Evolutionary conservation across 1,284 basidiomycete species (phyloP).

Genomic region (Trametes pubescens): DNA sequence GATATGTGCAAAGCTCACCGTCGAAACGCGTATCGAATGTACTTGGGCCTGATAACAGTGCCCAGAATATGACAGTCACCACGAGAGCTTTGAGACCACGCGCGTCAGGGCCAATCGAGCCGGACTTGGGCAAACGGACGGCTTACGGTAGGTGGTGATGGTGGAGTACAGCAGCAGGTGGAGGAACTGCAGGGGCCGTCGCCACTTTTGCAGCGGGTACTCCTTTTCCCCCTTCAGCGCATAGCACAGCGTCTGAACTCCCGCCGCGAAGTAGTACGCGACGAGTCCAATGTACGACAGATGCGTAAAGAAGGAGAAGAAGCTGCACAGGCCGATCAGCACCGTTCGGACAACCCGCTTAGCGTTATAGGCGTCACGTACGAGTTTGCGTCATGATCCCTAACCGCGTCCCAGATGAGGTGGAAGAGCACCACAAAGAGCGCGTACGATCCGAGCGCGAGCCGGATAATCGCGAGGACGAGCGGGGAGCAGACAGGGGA

Average conservation of each 20-base stretch:
- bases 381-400: constrained; percentile 39
- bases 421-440: constrained; percentile 55
- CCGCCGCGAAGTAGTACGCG: constrained; percentile 68
- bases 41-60: constrained; percentile 53
- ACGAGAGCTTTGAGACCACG: constrained; percentile 58
- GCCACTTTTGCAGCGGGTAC: constrained; percentile 71
- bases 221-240: constrained; percentile 41
- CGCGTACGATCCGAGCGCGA: constrained; percentile 61
- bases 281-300: constrained; percentile 68
- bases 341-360: not conserved
- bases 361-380: constrained; percentile 21
- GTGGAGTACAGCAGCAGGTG: constrained; percentile 64
- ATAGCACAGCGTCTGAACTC: constrained; percentile 61
- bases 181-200: constrained; percentile 59
- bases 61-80: constrained; percentile 75
- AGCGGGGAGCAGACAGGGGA: constrained; percentile 61
- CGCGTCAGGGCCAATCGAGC: not conserved
- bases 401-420: constrained; percentile 50
- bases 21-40: constrained; percentile 51
- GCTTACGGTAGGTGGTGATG: constrained; percentile 68
- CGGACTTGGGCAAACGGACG: not conserved
- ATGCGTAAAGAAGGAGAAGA: constrained; percentile 69
- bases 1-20: constrained; percentile 42
- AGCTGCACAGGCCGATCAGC: constrained; percentile 47
- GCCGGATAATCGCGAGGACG: constrained; percentile 55